Evolutionary conservation across 139 green algal genomes (phyloP).

Genomic region (Dunaliella sp.): DNA sequence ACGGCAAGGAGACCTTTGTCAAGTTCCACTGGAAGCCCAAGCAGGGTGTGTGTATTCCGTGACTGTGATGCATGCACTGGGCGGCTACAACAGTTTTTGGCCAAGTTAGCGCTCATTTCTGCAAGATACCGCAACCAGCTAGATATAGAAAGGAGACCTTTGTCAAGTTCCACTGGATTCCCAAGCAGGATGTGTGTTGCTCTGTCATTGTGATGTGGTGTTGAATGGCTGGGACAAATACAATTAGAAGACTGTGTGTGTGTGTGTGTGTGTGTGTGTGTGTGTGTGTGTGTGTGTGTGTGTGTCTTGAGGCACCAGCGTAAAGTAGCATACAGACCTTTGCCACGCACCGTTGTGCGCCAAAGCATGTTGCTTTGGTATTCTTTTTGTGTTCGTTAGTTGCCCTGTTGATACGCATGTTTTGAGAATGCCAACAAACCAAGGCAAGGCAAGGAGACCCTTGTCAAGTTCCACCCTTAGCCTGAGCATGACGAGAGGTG

Average conservation of each 20-base stretch:
- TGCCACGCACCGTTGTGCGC: too few species aligned
- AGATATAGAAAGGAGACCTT: conserved; percentile 74
- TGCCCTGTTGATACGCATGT: conserved; percentile 98
- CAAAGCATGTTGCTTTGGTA: too few species aligned
- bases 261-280: too few species aligned
- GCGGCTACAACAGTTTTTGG: too few species aligned
- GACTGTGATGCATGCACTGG: too few species aligned
- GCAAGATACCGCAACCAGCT: conserved; percentile 87
- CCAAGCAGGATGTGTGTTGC: conserved; percentile 69
- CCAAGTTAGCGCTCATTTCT: conserved; percentile 97
- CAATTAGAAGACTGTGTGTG: too few species aligned
- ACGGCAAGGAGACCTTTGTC: conserved; percentile 81
- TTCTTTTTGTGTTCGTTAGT: too few species aligned
- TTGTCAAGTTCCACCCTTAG: conserved; percentile 98
- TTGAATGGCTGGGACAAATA: neutral
- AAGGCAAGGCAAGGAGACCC: conserved; percentile 73
- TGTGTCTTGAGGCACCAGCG: too few species aligned
- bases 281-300: too few species aligned
- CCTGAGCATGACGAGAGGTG: too few species aligned
- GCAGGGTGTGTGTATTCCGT: conserved; percentile 47
- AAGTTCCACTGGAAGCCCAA: conserved; percentile 98
- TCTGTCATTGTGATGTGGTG: neutral
- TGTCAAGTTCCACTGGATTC: conserved; percentile 98
- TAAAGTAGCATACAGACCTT: too few species aligned
- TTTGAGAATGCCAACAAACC: conserved; percentile 90